Conservation (phyloP, 495 filamentous ascomycete species). For the Peziza echinospora region DNA sequence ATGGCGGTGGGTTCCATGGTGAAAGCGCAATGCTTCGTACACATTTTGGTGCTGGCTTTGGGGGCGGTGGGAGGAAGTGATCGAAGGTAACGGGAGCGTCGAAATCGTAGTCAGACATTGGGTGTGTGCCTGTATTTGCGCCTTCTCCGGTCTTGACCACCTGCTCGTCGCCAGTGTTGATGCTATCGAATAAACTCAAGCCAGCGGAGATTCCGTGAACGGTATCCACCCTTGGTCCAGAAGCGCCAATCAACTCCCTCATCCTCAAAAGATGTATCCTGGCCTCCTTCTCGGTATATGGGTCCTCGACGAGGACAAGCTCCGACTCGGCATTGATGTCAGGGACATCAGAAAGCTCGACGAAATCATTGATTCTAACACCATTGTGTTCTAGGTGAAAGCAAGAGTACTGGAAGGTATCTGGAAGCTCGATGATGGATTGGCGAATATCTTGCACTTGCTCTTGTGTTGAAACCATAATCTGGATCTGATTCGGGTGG, state of each 20-base stretch:
- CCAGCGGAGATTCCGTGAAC: slow-evolving; percentile 80
- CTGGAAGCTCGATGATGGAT: slow-evolving; percentile 83
- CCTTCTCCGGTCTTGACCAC: slow-evolving; percentile 24
- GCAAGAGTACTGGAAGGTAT: slow-evolving; percentile 89
- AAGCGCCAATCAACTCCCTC: slow-evolving; percentile 77
- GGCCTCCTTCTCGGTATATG: slow-evolving; percentile 96
- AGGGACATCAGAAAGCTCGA: slow-evolving; percentile 79
- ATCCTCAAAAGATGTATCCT: slow-evolving; percentile 81
- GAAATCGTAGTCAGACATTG: slow-evolving; percentile 53
- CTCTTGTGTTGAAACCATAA: slow-evolving; percentile 81
- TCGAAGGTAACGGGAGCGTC: slow-evolving; percentile 40
- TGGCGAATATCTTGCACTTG: slow-evolving; percentile 95
- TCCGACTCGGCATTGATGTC: slow-evolving; percentile 52
- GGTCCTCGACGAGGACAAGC: slow-evolving; percentile 70
- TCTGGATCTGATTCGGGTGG: slow-evolving; percentile 52
- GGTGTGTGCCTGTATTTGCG: slow-evolving; percentile 30
- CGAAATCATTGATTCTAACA: slow-evolving; percentile 76
- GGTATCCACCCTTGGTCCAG: slow-evolving; percentile 68
- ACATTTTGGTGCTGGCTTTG: slow-evolving; percentile 55
- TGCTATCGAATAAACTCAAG: slow-evolving; percentile 56
- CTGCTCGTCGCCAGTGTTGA: slow-evolving; percentile 32
- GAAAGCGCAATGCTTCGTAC: slow-evolving; percentile 75
- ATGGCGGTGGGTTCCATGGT: slow-evolving; percentile 89
- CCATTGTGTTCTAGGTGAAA: slow-evolving; percentile 88
- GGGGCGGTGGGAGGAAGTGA: slow-evolving; percentile 43